Percentiles rank a stretch among this genome's conserved stretches.
phyloP scores from a whole-genome alignment of 2,329 filamentous ascomycete species.

The Cladosporium sphaerospermum region DNA sequence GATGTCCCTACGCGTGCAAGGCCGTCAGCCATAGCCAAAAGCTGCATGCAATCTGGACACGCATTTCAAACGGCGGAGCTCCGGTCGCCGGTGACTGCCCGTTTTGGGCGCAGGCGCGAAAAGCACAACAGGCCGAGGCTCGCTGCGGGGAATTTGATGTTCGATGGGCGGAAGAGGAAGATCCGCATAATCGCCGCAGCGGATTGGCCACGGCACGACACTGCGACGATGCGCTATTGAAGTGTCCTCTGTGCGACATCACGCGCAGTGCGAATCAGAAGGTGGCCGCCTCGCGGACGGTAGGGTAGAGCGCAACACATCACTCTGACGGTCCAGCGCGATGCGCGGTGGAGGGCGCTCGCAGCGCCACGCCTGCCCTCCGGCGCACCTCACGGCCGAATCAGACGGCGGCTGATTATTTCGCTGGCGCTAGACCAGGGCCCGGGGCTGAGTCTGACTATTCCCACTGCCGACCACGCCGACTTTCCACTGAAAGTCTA shows the following conservation, averaged over 20 bases:
- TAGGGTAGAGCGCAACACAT: too few relatives aligned
- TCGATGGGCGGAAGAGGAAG: neutral
- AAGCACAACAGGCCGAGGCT: neutral
- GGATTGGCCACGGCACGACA: too few relatives aligned
- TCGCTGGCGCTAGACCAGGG: slow-evolving; percentile 4
- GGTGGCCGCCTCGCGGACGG: too few relatives aligned
- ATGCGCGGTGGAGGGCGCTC: too few relatives aligned
- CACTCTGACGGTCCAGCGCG: too few relatives aligned
- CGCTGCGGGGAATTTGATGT: neutral
- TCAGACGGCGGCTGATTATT: neutral
- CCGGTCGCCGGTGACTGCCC: neutral
- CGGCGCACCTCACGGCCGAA: neutral
- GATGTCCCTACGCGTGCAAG: neutral
- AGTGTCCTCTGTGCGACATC: too few relatives aligned
- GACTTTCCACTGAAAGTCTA: neutral
- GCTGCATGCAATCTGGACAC: neutral
- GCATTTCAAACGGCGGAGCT: neutral
- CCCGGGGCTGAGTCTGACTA: neutral
- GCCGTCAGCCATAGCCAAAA: neutral
- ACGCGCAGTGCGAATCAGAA: too few relatives aligned
- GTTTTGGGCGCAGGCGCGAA: neutral
- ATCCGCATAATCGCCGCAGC: neutral
- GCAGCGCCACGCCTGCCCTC: too few relatives aligned
- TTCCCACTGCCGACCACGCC: slow-evolving; percentile 2
- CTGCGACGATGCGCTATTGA: too few relatives aligned